Evolutionary conservation across 2,329 filamentous ascomycete species (phyloP).

Genomic region (Aquanectria penicillioides): DNA sequence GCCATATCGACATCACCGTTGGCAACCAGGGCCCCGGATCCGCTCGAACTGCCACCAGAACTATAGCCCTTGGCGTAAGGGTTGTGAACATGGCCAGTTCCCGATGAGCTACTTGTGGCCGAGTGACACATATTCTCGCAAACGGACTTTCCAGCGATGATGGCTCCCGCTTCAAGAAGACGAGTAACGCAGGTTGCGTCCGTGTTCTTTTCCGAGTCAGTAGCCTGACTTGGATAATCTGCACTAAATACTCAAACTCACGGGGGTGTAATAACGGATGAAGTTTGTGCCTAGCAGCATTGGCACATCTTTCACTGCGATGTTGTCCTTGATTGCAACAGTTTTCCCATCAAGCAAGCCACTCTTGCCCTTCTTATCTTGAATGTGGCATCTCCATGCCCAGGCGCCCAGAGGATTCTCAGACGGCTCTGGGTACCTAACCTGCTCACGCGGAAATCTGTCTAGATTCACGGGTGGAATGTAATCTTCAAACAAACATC

Average conservation of each 20-base stretch:
- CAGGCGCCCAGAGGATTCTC: background rate
- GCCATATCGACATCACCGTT: constrained; percentile 4
- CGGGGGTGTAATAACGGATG: background rate
- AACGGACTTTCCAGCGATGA: constrained; percentile 1
- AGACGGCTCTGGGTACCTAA: background rate
- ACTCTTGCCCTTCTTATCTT: background rate
- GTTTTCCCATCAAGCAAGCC: constrained; percentile 1
- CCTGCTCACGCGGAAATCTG: background rate
- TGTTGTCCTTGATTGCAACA: constrained; percentile 8
- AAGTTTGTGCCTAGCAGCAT: constrained; percentile 5
- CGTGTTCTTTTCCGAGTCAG: background rate
- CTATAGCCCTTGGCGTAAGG: constrained; percentile 7
- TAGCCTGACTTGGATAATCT: background rate
- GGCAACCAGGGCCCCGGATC: background rate
- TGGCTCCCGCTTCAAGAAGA: background rate
- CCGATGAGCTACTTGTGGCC: background rate
- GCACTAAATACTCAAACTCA: background rate
- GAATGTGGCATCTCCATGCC: constrained; percentile 3
- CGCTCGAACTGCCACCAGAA: background rate
- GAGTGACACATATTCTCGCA: constrained; percentile 7
- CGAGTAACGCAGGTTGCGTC: constrained; percentile 6
- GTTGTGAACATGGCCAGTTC: constrained; percentile 9
- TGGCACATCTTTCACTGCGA: constrained; percentile 2
- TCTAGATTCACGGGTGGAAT: background rate
- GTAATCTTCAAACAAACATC: background rate